phyloP scores from a whole-genome alignment of 768 basidiomycete species.

The Hebeloma cylindrosporum region DNA sequence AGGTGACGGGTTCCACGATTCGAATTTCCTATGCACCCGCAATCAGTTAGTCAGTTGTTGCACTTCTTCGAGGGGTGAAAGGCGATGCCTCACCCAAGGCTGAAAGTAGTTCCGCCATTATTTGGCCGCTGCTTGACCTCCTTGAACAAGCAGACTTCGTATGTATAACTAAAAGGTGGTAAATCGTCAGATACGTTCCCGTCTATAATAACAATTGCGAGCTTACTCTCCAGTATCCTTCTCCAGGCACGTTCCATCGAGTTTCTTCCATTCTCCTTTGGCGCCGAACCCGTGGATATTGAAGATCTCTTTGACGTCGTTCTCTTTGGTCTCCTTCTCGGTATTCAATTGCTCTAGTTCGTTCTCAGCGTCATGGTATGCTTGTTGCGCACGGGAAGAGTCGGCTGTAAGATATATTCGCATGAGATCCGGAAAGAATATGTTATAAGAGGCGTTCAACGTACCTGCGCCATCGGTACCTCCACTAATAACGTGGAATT shows the following conservation, averaged over 20 bases:
- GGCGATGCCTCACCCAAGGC: constrained; percentile 88
- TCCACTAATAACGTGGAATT: constrained; percentile 56
- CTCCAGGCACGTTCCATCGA: constrained; percentile 77
- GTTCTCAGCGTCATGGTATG: constrained; percentile 61
- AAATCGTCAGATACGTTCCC: neutral
- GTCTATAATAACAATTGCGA: constrained; percentile 19
- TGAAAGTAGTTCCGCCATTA: constrained; percentile 69
- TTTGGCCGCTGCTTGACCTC: constrained; percentile 87
- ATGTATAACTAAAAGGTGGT: constrained; percentile 69
- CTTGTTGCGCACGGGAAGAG: constrained; percentile 61
- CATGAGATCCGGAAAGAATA: neutral
- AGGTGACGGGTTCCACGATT: constrained; percentile 72
- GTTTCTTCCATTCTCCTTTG: constrained; percentile 95
- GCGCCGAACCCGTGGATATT: constrained; percentile 64
- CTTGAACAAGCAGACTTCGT: constrained; percentile 90
- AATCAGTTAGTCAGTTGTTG: constrained; percentile 1
- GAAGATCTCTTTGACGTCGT: constrained; percentile 67
- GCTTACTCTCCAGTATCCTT: constrained; percentile 90
- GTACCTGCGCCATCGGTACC: constrained; percentile 42
- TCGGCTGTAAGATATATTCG: constrained; percentile 36
- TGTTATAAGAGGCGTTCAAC: neutral
- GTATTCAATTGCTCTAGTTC: constrained; percentile 51
- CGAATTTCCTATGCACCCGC: constrained; percentile 56
- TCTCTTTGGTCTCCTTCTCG: constrained; percentile 53
- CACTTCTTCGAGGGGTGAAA: neutral